Evolutionary conservation across 1,284 basidiomycete genomes (phyloP), one percentile per base, ranked within the genome.

Genomic region (Thecaphora thlaspeos): DNA sequence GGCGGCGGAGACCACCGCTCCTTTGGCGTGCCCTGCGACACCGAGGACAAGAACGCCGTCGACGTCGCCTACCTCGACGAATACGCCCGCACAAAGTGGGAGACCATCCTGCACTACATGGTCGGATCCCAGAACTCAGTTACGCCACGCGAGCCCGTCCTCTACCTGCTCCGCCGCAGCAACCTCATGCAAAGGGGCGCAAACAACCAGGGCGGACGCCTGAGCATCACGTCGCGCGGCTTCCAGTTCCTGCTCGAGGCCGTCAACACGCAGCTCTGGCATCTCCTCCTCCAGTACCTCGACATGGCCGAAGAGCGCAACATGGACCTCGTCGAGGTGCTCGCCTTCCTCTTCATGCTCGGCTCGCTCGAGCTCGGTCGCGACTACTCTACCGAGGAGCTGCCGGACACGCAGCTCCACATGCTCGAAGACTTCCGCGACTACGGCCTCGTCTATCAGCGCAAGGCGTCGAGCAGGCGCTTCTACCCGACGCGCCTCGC

Each of bases 61-160:
- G 82, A 81, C 34, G 79, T 87, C 1, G 87, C 88, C 36, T 83
- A 83, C 18, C 81, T 96, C 24, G 90, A 96, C 76, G 82, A 84
- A 19, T 92, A 91, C 73, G 92, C 94, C 1, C 82, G 93, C 36
- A 87, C 90, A 63, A 85, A 90, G 53, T 99, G 95, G 93, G 95
- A 99, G 84, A 90, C 90, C 0, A 95, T 98, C 68, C 82, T 97
- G 46, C 93, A 97, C 79, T 98, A 90, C 78, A 96, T 99, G 93
- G 95, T 99, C 1, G 93, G 92, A 2, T 93, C 91, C 24, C 88
- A 88, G 9, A 88, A 81, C 1, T 78, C 78, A 61, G 80, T 85
- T n/a, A 84, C 83, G 65, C 89, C 90, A 43, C 86, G 91, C 36
- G 82, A 87, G 73, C 86, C 86, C 36, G 92, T 97, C 10, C 81